Evolutionary conservation across 202 grass and related monocot species (phyloP).

Genomic region (Panicum virgatum): DNA sequence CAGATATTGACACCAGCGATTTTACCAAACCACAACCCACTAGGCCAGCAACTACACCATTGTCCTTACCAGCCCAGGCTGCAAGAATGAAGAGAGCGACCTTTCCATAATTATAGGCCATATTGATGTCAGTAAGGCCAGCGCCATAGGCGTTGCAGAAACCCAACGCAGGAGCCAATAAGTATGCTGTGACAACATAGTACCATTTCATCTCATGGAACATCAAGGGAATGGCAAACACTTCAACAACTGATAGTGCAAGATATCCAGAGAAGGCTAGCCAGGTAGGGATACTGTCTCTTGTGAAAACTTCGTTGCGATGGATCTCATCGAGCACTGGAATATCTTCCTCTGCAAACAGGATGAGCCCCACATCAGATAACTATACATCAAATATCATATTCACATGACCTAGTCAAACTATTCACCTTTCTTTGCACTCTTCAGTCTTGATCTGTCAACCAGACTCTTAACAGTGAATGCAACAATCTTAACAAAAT

Average conservation of each 20-base stretch:
- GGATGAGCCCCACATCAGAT: constrained; percentile 12
- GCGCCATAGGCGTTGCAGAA: constrained; percentile 97
- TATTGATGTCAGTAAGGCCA: constrained; percentile 96
- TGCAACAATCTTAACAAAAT: constrained; percentile 76
- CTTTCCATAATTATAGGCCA: constrained; percentile 98
- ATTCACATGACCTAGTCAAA: background rate
- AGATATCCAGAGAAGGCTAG: constrained; percentile 67
- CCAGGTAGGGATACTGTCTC: constrained; percentile 66
- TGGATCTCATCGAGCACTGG: constrained; percentile 52
- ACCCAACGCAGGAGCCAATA: constrained; percentile 76
- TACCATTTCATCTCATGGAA: constrained; percentile 93
- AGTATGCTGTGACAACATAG: constrained; percentile 81
- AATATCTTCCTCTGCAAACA: constrained; percentile 62
- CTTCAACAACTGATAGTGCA: constrained; percentile 46
- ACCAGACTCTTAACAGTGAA: constrained; percentile 62
- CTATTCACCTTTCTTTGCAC: constrained; percentile 66
- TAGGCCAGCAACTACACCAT: constrained; percentile 82
- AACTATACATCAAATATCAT: background rate
- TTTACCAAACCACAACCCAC: constrained; percentile 93
- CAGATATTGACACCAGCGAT: constrained; percentile 82
- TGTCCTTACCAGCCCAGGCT: constrained; percentile 78
- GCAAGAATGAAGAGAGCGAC: constrained; percentile 85
- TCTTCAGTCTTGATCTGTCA: constrained; percentile 55
- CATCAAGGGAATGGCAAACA: constrained; percentile 73
- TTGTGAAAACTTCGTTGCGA: constrained; percentile 72